Conservation (phyloP, 768 basidiomycete species). For the Hypsizygus marmoreus region DNA sequence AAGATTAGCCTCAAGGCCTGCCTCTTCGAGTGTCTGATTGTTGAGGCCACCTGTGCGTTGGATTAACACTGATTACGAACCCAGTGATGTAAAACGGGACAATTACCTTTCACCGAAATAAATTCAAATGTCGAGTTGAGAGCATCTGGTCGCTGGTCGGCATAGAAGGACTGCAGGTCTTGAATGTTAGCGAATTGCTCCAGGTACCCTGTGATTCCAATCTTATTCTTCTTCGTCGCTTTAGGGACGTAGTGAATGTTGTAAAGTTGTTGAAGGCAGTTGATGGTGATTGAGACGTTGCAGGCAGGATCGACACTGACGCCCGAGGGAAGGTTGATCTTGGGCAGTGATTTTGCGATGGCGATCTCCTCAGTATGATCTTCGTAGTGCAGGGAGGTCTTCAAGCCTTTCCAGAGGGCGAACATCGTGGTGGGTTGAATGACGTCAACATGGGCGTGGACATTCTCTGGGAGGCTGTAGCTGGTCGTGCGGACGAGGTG, state of each 20-base stretch:
- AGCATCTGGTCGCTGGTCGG: conserved; percentile 46
- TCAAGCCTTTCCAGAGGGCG: conserved; percentile 43
- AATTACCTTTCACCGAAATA: conserved; percentile 46
- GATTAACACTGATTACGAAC: conserved; percentile 12
- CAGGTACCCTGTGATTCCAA: conserved; percentile 57
- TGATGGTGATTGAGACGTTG: conserved; percentile 36
- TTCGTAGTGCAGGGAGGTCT: conserved; percentile 32
- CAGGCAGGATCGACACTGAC: conserved; percentile 37
- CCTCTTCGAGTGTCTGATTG: conserved; percentile 47
- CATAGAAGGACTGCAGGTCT: conserved; percentile 54
- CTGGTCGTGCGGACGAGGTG: conserved; percentile 61
- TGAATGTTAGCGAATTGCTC: conserved; percentile 50
- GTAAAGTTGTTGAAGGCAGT: conserved; percentile 44
- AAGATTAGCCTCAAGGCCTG: conserved; percentile 65
- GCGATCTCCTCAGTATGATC: conserved; percentile 21
- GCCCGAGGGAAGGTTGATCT: too few relatives aligned
- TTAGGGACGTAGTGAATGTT: conserved; percentile 38
- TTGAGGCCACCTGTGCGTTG: conserved; percentile 56
- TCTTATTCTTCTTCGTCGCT: conserved; percentile 35
- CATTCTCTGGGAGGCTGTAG: conserved; percentile 63
- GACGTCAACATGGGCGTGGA: conserved; percentile 64
- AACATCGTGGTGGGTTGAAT: conserved; percentile 78
- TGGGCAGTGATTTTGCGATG: too few relatives aligned
- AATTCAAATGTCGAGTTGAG: conserved; percentile 51
- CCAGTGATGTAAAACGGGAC: neutral